These are phyloP conservation scores for Lodderomyces theae DNA, from an alignment of 1,139 yeast genomes.

Conservation along the genomic window DNA sequence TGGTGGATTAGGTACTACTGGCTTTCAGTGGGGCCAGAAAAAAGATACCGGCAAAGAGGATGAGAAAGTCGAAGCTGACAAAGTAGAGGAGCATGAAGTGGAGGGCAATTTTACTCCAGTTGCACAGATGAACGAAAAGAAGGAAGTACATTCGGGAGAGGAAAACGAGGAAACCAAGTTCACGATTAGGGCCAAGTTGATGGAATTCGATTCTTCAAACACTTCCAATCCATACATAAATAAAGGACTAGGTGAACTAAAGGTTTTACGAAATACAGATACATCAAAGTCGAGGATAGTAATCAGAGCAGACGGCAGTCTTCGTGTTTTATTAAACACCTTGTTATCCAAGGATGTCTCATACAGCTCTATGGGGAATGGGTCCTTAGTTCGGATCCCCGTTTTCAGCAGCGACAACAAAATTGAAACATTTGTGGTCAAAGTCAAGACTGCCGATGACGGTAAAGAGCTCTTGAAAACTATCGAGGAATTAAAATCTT, in stretches of 20 bases:
- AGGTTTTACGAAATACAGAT: slow-evolving; percentile 59
- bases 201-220: slow-evolving; percentile 54
- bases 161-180: slow-evolving; percentile 69
- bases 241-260: slow-evolving; percentile 81
- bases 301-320: slow-evolving; percentile 86
- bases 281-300: slow-evolving; percentile 66
- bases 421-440: slow-evolving; percentile 53
- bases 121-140: slow-evolving; percentile 42
- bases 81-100: slow-evolving; percentile 31
- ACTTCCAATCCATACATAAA: slow-evolving; percentile 51
- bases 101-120: slow-evolving; percentile 49
- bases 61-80: slow-evolving; percentile 14
- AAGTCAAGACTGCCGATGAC: slow-evolving; percentile 68
- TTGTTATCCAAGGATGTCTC: slow-evolving; percentile 50
- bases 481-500: slow-evolving; percentile 1
- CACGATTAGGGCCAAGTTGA: slow-evolving; percentile 70
- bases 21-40: slow-evolving; percentile 4
- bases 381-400: slow-evolving; percentile 57
- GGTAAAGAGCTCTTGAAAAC: slow-evolving; percentile 60
- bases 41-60: slow-evolving; percentile 3
- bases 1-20: slow-evolving; percentile 1
- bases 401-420: slow-evolving; percentile 28
- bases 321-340: slow-evolving; percentile 73
- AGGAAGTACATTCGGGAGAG: slow-evolving; percentile 71
- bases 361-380: slow-evolving; percentile 59